Percentiles rank a stretch among this genome's conserved stretches.
These are phyloP conservation scores for Colletotrichum higginsianum DNA, from an alignment of 2,329 filamentous ascomycete species.

Conservation along the genomic window DNA sequence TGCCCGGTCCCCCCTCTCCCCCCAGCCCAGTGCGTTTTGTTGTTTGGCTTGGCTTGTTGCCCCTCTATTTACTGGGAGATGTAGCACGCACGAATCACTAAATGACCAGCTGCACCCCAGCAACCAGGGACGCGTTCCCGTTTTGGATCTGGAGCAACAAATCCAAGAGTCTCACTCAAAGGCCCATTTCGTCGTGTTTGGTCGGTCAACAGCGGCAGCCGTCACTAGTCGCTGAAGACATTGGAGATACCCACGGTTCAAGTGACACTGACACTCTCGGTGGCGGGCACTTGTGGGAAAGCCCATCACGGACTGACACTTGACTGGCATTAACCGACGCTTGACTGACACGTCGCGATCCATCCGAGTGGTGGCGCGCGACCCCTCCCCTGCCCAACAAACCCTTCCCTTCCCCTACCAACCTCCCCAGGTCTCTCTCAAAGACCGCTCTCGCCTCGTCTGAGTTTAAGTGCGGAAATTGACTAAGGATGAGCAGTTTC, in stretches of 20 bases:
- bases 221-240: neutral
- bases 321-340: neutral
- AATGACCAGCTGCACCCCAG: neutral
- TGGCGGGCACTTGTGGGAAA: no score
- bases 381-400: neutral
- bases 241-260: neutral
- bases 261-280: neutral
- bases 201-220: no score
- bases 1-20: neutral
- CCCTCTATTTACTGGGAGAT: constrained; percentile 15
- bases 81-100: neutral
- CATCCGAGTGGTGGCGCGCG: neutral
- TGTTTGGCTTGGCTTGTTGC: neutral
- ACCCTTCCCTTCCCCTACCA: neutral
- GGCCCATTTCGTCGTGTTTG: no score
- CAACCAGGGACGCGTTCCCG: constrained; percentile 12
- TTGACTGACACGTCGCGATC: constrained; percentile 7
- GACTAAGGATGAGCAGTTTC: neutral
- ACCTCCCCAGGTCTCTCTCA: neutral
- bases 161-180: neutral
- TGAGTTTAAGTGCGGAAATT: constrained; percentile 4
- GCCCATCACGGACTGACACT: no score
- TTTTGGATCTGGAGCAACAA: neutral
- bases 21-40: no score
- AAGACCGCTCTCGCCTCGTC: constrained; percentile 3